Evolutionary conservation across 176 grass and related monocot species (phyloP).

Genomic region (Musa acuminata): DNA sequence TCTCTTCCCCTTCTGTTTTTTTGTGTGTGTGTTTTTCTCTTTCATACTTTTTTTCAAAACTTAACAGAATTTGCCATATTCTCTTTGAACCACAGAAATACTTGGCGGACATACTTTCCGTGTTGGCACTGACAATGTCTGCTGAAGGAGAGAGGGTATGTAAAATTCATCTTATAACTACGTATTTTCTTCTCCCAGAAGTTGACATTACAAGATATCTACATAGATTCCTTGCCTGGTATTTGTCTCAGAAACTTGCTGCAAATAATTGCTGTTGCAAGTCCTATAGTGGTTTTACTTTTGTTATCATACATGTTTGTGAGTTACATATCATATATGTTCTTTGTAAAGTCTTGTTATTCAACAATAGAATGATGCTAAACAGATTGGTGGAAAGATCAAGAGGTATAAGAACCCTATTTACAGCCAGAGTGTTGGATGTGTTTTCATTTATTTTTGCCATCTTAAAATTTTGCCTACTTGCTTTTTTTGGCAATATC

Average conservation of each 20-base stretch:
- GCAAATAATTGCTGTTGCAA: background rate
- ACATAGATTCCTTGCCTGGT: background rate
- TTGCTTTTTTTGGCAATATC: no score
- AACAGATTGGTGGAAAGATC: background rate
- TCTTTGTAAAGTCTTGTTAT: no score
- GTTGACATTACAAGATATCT: background rate
- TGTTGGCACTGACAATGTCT: conserved; percentile 89
- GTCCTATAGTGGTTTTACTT: no score
- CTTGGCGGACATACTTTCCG: conserved; percentile 74
- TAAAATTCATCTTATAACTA: conserved; percentile 8
- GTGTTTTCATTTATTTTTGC: background rate
- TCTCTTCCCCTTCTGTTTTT: no score
- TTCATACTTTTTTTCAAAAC: background rate
- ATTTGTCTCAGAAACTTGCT: background rate
- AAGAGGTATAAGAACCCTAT: background rate
- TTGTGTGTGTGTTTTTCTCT: background rate
- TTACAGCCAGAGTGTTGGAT: background rate
- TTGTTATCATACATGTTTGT: no score
- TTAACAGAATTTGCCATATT: conserved; percentile 5
- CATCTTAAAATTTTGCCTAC: background rate
- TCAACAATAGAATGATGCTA: no score
- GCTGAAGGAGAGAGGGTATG: conserved; percentile 84
- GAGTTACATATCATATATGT: no score
- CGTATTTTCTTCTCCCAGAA: background rate
- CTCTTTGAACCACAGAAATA: conserved; percentile 45